Conservation (phyloP, 495 filamentous ascomycete genomes). For the Podospora bellae-mahoneyi region DNA sequence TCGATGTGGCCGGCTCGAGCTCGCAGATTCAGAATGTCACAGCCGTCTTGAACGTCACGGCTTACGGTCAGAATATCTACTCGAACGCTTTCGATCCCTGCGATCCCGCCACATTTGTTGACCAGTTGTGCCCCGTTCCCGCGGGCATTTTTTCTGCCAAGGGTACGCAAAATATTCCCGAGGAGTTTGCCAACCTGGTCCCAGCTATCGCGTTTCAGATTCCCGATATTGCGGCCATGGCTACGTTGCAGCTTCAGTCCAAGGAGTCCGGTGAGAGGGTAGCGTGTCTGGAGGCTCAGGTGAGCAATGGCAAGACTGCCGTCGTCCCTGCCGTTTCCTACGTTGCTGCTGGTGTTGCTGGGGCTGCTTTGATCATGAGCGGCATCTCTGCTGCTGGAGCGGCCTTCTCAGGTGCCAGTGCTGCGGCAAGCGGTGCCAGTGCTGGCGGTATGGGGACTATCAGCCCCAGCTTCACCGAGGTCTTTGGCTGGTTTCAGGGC, state of each 20-base stretch:
- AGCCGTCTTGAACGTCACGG: slow-evolving; percentile 71
- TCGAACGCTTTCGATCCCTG: slow-evolving; percentile 81
- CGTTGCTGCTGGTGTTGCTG: slow-evolving; percentile 82
- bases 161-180: slow-evolving; percentile 66
- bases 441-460: slow-evolving; percentile 61
- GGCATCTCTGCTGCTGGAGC: slow-evolving; percentile 68
- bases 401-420: slow-evolving; percentile 48
- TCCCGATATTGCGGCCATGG: slow-evolving; percentile 86
- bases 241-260: slow-evolving; percentile 69
- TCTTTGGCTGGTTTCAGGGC: slow-evolving; percentile 87
- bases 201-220: slow-evolving; percentile 88
- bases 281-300: slow-evolving; percentile 77
- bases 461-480: slow-evolving; percentile 82
- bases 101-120: slow-evolving; percentile 57
- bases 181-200: slow-evolving; percentile 66
- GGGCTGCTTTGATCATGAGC: slow-evolving; percentile 71
- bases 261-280: slow-evolving; percentile 57
- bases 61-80: slow-evolving; percentile 84
- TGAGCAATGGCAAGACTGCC: slow-evolving; percentile 84
- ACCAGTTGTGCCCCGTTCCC: slow-evolving; percentile 81
- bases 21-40: slow-evolving; percentile 72
- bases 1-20: slow-evolving; percentile 82
- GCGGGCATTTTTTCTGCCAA: slow-evolving; percentile 67
- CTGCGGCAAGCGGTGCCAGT: slow-evolving; percentile 41
- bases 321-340: slow-evolving; percentile 74